phyloP scores from a whole-genome alignment of 2,329 filamentous ascomycete species.

The Colletotrichum acutatum region DNA sequence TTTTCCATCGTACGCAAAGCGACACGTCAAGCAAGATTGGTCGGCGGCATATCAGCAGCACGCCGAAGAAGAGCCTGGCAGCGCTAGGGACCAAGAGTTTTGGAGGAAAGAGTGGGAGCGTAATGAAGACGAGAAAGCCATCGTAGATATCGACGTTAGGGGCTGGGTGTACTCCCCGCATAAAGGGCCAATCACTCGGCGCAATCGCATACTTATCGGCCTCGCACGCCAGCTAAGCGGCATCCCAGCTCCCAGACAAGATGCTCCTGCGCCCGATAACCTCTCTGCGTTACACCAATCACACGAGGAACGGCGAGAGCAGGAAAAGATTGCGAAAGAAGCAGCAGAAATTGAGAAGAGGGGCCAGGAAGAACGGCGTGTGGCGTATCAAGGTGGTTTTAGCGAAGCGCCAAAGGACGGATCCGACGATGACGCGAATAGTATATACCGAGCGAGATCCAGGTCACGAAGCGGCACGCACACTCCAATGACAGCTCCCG shows the following conservation, averaged over 20 bases:
- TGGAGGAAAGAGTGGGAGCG: conserved; percentile 84
- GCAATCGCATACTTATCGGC: conserved; percentile 87
- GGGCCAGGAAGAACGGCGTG: conserved; percentile 77
- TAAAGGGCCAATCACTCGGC: conserved; percentile 83
- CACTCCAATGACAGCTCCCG: conserved; percentile 52
- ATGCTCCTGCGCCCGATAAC: conserved; percentile 34
- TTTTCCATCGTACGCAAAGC: conserved; percentile 92
- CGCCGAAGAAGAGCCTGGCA: conserved; percentile 49
- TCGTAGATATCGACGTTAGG: conserved; percentile 93
- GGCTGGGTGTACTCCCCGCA: conserved; percentile 96
- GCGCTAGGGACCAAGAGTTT: conserved; percentile 74
- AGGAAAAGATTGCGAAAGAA: conserved; percentile 77
- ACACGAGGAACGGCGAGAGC: conserved; percentile 63
- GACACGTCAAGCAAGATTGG: conserved; percentile 67
- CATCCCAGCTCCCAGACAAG: conserved; percentile 74
- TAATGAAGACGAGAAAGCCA: conserved; percentile 82
- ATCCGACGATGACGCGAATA: conserved; percentile 50
- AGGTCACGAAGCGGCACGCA: conserved; percentile 46
- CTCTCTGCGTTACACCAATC: conserved; percentile 47
- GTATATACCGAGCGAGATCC: conserved; percentile 41
- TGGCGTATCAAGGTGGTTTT: conserved; percentile 77
- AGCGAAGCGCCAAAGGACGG: conserved; percentile 71
- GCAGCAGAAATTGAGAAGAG: conserved; percentile 80
- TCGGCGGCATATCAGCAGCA: conserved; percentile 43
- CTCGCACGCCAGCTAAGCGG: conserved; percentile 90